A percentile compares a stretch with the other conserved stretches of the same genome.
phyloP scores from a whole-genome alignment of 306 rosid genomes.

The Lotus japonicus region DNA sequence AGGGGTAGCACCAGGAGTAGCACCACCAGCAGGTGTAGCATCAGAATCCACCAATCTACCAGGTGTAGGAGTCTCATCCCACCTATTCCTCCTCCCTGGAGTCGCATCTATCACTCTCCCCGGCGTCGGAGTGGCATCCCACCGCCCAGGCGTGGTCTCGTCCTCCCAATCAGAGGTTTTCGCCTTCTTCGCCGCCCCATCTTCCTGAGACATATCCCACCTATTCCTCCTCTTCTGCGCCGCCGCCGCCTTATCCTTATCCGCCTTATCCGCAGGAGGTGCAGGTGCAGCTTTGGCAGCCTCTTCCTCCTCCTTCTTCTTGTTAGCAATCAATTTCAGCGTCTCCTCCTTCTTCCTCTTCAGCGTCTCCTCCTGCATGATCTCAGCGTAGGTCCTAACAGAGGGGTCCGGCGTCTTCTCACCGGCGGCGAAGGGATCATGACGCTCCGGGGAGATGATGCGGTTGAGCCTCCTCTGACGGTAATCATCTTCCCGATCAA shows the following conservation, averaged over 20 bases:
- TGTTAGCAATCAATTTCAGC: background rate
- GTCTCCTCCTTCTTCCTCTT: conserved; percentile 33
- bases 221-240: conserved; percentile 32
- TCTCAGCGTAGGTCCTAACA: background rate
- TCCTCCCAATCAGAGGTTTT: conserved; percentile 34
- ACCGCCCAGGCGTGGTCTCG: conserved; percentile 21
- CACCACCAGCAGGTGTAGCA: conserved; percentile 31
- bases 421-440: conserved; percentile 23
- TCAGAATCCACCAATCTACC: conserved; percentile 32
- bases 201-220: conserved; percentile 30
- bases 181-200: conserved; percentile 11
- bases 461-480: conserved; percentile 17
- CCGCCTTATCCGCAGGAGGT: background rate
- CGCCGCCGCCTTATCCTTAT: background rate
- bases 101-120: conserved; percentile 27
- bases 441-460: conserved; percentile 24
- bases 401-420: conserved; percentile 29
- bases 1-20: conserved; percentile 28
- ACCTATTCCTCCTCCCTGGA: conserved; percentile 31
- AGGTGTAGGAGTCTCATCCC: conserved; percentile 32
- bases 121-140: conserved; percentile 32
- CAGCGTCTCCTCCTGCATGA: conserved; percentile 24
- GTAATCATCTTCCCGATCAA: conserved; percentile 24
- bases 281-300: conserved; percentile 9
- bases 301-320: conserved; percentile 33